phyloP scores from a whole-genome alignment of 345 rosid species.

The Excoecaria cochinchinensis region DNA sequence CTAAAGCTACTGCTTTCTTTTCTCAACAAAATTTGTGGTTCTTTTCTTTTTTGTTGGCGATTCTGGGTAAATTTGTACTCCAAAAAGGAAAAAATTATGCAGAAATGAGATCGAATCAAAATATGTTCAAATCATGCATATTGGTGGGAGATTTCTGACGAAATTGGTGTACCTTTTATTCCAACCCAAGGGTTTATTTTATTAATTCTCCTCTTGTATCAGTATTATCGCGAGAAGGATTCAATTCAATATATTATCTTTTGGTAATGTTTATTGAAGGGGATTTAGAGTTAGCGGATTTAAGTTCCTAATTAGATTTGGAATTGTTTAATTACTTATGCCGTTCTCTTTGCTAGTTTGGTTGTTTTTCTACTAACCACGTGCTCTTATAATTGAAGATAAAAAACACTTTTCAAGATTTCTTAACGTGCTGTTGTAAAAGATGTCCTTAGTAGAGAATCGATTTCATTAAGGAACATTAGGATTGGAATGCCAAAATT shows the following conservation, averaged over 20 bases:
- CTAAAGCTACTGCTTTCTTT: not conserved
- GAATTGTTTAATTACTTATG: not conserved
- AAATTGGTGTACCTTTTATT: not conserved
- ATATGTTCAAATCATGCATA: not conserved
- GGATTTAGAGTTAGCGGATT: not conserved
- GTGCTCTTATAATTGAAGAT: no score
- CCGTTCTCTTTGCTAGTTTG: not conserved
- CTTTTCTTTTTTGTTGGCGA: no score
- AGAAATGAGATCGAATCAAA: not conserved
- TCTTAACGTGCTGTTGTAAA: no score
- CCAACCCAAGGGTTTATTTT: not conserved
- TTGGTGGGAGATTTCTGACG: not conserved
- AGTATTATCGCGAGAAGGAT: not conserved
- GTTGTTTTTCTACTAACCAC: not conserved
- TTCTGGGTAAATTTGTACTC: no score
- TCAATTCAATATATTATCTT: not conserved
- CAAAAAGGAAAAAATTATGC: no score
- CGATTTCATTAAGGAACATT: not conserved
- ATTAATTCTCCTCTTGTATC: not conserved
- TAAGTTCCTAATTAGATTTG: not conserved
- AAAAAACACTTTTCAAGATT: not conserved
- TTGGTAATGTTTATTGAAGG: not conserved
- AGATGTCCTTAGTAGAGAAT: not conserved
- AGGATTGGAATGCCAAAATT: not conserved
- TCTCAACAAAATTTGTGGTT: not conserved